phyloP scores from a whole-genome alignment of 108 stramenopile species.

The Asterionellopsis glacialis region DNA sequence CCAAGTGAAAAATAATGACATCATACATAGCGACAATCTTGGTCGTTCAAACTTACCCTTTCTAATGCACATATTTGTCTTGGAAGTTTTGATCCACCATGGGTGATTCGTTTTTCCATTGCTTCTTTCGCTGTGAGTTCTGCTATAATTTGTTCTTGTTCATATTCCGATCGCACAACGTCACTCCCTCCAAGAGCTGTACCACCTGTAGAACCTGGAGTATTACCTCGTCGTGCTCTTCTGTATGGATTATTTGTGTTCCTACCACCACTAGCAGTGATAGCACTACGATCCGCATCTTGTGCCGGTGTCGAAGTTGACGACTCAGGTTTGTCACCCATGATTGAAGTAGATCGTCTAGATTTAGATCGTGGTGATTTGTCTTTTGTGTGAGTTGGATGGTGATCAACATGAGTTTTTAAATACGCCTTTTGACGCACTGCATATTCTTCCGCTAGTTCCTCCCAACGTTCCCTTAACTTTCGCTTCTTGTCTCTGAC shows the following conservation, averaged over 20 bases:
- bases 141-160: conserved; percentile 87
- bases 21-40: not conserved
- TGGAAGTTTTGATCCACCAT: conserved; percentile 71
- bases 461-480: conserved; percentile 48
- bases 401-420: conserved; percentile 5
- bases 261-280: conserved; percentile 16
- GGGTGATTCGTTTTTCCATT: conserved; percentile 79
- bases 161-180: conserved; percentile 80
- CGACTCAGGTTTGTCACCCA: conserved; percentile 7
- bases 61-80: conserved; percentile 59
- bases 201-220: conserved; percentile 12
- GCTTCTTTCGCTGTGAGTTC: conserved; percentile 83
- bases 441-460: conserved; percentile 72
- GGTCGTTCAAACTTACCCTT: conserved; percentile 35
- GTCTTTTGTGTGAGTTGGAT: conserved; percentile 1
- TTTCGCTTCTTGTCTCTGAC: conserved; percentile 53
- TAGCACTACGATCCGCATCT: not conserved
- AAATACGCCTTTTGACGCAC: conserved; percentile 50
- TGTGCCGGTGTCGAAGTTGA: conserved; percentile 3
- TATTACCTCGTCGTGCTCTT: conserved; percentile 59
- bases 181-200: conserved; percentile 7
- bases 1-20: conserved; percentile 1
- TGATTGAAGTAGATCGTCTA: conserved; percentile 10
- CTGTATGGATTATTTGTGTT: conserved; percentile 78
- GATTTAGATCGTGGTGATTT: not conserved